Conservation (phyloP, 805 yeast genomes). For the Hermanozyma aechmeae region DNA sequence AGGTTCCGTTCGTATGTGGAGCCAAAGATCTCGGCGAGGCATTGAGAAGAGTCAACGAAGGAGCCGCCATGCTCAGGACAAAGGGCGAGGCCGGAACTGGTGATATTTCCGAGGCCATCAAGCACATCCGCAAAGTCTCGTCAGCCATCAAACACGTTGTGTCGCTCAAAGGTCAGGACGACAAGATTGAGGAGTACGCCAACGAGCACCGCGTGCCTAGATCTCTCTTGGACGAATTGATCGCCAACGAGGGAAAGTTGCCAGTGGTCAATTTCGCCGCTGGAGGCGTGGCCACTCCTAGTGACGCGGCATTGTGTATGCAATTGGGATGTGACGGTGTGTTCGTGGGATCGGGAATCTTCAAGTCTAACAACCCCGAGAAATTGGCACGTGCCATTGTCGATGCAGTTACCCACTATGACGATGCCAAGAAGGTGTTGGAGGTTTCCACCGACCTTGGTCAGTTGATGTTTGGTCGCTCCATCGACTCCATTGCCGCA, state of each 20-base stretch:
- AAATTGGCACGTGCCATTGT: slow-evolving; percentile 72
- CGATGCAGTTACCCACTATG: slow-evolving; percentile 63
- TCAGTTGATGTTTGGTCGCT: slow-evolving; percentile 66
- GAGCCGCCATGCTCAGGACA: slow-evolving; percentile 82
- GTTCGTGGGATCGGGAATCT: slow-evolving; percentile 72
- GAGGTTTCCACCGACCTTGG: slow-evolving; percentile 66
- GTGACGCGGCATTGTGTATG: slow-evolving; percentile 82
- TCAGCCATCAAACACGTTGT: slow-evolving; percentile 43
- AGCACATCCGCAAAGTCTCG: slow-evolving; percentile 57
- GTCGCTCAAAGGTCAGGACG: slow-evolving; percentile 24
- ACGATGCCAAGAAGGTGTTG: slow-evolving; percentile 50
- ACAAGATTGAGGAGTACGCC: slow-evolving; percentile 43
- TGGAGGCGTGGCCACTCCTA: slow-evolving; percentile 83
- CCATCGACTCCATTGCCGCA: slow-evolving; percentile 28
- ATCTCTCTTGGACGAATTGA: slow-evolving; percentile 39
- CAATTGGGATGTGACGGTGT: slow-evolving; percentile 74
- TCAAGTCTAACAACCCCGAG: slow-evolving; percentile 65
- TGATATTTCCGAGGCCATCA: slow-evolving; percentile 74
- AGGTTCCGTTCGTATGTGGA: slow-evolving; percentile 78
- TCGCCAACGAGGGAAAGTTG: slow-evolving; percentile 47
- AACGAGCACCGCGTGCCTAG: slow-evolving; percentile 50
- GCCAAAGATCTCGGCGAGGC: slow-evolving; percentile 79
- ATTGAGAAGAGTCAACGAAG: slow-evolving; percentile 66
- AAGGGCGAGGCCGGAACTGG: slow-evolving; percentile 91
- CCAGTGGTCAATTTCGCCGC: slow-evolving; percentile 86